Evolutionary conservation across 2,329 filamentous ascomycete species (phyloP).

Genomic region (Monosporascus cannonballus): DNA sequence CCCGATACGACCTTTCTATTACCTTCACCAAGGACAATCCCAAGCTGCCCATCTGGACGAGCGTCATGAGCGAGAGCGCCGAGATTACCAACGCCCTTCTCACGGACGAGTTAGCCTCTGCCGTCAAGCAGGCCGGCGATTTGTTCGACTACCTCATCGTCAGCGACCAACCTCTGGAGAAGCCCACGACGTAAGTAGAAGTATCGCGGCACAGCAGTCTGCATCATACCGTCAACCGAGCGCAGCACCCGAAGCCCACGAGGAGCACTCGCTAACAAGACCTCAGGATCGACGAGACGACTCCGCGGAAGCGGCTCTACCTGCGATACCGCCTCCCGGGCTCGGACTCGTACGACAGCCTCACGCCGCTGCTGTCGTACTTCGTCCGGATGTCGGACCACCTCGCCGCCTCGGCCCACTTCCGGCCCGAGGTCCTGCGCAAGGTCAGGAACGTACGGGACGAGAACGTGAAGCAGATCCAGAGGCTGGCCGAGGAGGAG

Average conservation of each 20-base stretch:
- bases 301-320: constrained; percentile 79
- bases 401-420: constrained; percentile 71
- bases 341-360: constrained; percentile 54
- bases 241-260: too few species aligned
- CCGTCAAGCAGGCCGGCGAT: constrained; percentile 72
- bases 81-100: constrained; percentile 86
- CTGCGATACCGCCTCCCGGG: constrained; percentile 68
- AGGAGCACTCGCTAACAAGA: constrained; percentile 1
- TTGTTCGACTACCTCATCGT: constrained; percentile 82
- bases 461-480: constrained; percentile 70
- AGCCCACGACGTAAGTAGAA: constrained; percentile 67
- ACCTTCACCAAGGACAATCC: constrained; percentile 88
- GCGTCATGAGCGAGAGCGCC: constrained; percentile 93
- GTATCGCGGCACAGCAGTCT: neutral
- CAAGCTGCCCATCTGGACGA: constrained; percentile 85
- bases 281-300: constrained; percentile 71
- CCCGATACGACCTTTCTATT: constrained; percentile 89
- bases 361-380: constrained; percentile 71
- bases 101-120: constrained; percentile 79
- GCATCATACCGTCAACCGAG: too few species aligned
- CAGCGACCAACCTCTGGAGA: constrained; percentile 82
- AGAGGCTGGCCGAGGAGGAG: constrained; percentile 70
- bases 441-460: constrained; percentile 80
- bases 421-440: constrained; percentile 83
- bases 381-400: constrained; percentile 82